Evolutionary conservation across 1,284 basidiomycete species (phyloP), one percentile per base, ranked within the genome.

Genomic region (Trichosporon asahii): DNA sequence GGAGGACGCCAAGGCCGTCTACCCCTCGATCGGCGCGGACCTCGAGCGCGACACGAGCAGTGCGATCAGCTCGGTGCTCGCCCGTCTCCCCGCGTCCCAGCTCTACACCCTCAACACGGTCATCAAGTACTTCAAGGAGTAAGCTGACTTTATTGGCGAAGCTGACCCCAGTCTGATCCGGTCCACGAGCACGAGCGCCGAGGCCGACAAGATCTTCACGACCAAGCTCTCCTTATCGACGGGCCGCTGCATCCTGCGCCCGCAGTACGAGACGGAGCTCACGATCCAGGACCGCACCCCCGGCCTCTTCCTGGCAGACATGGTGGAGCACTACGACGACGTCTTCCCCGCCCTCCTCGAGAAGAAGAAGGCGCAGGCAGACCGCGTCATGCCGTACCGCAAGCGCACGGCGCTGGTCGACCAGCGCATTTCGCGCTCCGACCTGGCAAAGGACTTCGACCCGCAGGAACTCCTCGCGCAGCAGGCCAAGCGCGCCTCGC

Each of bases 381-480:
- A 93, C 75, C 89, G 93, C 64, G 90, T 89, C 70, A 86, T 91
- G 67, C 94, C 93, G 5, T 80, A 89, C 25, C 88, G 94, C 60
- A 96, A 95, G 79, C 90, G 93, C 66, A 96, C 95, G 1, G 90
- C 90, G 0, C 90, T 91, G 0, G 86, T 97, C 60, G 95, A 98
- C 83, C 90, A 95, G 89, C 89, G 94, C 64, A 87, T 93, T 27
- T 82, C 80, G 4, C 86, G 93, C 37, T 85, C 83, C 63, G 84
- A 84, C 63, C 79, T 88, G 68, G 85, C 84, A 21, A 84, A 82
- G 2, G 80, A 82, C 14, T 64, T 74, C 18, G 85, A 87, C 68
- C 79, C 82, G 5, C 81, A 85, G 33, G 85, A 86, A 68, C 69
- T 85, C 5, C 76, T 85, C 11, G 80, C 82, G 69, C 70, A 73